Percentiles rank a stretch among this genome's conserved stretches.
These are phyloP conservation scores for Trypanosoma avium DNA, from an alignment of 208 protist species.

Conservation along the genomic window DNA sequence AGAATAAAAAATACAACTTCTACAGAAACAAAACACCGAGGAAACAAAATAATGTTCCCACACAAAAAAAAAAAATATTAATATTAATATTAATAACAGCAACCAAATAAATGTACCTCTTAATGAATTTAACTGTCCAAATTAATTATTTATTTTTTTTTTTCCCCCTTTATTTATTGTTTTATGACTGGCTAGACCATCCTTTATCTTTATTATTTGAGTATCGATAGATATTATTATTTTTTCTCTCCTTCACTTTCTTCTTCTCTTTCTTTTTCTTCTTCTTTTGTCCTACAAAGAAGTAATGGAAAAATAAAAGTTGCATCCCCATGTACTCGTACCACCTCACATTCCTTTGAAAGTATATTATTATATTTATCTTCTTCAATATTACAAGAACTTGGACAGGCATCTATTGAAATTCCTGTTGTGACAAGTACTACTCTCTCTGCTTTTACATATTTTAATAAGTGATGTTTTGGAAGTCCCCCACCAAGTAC, in stretches of 20 bases:
- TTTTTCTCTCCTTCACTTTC: neutral
- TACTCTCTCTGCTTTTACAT: conserved; percentile 55
- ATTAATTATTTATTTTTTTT: no score
- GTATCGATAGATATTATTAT: no score
- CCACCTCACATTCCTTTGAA: conserved; percentile 41
- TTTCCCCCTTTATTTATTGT: no score
- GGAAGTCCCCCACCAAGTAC: conserved; percentile 83
- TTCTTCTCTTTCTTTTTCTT: conserved; percentile 1
- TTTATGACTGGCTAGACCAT: no score
- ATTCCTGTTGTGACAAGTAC: conserved; percentile 83
- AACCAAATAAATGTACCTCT: neutral
- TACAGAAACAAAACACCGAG: neutral
- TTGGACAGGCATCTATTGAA: conserved; percentile 84
- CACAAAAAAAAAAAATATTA: neutral
- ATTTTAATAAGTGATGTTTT: conserved; percentile 79
- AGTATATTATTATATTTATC: conserved; percentile 65
- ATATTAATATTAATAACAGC: neutral
- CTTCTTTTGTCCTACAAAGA: conserved; percentile 20
- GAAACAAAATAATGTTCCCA: neutral
- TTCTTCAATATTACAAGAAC: conserved; percentile 69
- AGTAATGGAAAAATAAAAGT: conserved; percentile 86
- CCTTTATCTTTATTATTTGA: no score
- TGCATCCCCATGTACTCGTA: conserved; percentile 88
- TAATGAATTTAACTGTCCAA: no score
- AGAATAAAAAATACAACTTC: no score